These are phyloP conservation scores for Smallanthus sonchifolius DNA, from an alignment of 129 eudicot genomes.

Conservation along the genomic window DNA sequence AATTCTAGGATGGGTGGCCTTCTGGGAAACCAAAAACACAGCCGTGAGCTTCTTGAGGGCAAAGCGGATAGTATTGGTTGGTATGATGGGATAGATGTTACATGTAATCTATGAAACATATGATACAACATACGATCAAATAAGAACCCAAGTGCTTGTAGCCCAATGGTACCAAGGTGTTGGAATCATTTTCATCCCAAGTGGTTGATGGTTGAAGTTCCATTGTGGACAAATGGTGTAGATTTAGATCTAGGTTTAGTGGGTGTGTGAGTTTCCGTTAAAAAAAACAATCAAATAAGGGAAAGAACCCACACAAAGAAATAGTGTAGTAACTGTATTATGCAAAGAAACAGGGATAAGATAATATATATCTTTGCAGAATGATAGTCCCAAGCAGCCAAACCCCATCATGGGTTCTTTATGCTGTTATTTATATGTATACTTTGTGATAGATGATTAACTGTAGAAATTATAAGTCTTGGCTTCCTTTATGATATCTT, in stretches of 20 bases:
- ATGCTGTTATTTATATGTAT: slow-evolving; percentile 19
- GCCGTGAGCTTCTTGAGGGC: background rate
- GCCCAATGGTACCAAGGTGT: too few relatives aligned
- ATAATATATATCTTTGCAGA: slow-evolving; percentile 22
- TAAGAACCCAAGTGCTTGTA: too few relatives aligned
- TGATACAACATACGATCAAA: background rate
- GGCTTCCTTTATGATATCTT: slow-evolving; percentile 48
- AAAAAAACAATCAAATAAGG: background rate
- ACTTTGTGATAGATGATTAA: slow-evolving; percentile 18
- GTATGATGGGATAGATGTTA: background rate
- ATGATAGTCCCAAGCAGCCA: slow-evolving; percentile 16
- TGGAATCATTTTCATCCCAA: too few relatives aligned
- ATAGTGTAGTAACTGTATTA: slow-evolving; percentile 16
- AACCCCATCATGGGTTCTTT: slow-evolving; percentile 3
- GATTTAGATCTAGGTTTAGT: too few relatives aligned
- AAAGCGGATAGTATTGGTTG: background rate
- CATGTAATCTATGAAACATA: background rate
- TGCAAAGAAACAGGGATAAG: background rate
- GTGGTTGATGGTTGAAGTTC: too few relatives aligned
- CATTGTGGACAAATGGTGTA: too few relatives aligned
- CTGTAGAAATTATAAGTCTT: slow-evolving; percentile 54
- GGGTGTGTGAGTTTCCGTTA: too few relatives aligned
- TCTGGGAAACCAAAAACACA: too few relatives aligned
- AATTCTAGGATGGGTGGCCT: too few relatives aligned
- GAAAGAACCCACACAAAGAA: background rate